A percentile compares a stretch with the other conserved stretches of the same genome.
These are phyloP conservation scores for Hericium erinaceus DNA, from an alignment of 768 basidiomycete genomes.

Conservation along the genomic window DNA sequence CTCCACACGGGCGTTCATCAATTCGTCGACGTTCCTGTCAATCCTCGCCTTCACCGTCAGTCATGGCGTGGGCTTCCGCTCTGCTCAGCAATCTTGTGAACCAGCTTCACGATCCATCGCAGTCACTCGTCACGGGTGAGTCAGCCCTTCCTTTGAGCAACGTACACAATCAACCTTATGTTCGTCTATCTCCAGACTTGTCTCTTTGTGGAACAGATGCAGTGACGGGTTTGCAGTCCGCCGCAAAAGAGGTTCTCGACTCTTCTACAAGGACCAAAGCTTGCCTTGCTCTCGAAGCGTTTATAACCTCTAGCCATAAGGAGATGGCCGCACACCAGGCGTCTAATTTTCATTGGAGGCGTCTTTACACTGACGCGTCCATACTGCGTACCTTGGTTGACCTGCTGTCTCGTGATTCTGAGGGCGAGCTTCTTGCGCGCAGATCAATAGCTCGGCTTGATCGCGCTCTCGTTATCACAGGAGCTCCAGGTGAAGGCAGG, in stretches of 20 bases:
- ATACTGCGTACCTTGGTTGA: slow-evolving; percentile 46
- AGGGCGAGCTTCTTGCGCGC: slow-evolving; percentile 20
- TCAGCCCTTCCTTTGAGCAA: neutral
- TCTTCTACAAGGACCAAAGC: neutral
- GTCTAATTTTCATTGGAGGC: slow-evolving; percentile 43
- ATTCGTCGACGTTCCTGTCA: neutral
- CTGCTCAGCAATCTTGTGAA: neutral
- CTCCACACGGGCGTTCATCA: no score
- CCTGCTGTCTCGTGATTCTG: slow-evolving; percentile 10
- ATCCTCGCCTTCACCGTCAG: slow-evolving; percentile 1
- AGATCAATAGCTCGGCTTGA: slow-evolving; percentile 60
- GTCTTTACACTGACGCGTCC: slow-evolving; percentile 68
- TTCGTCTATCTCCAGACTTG: slow-evolving; percentile 2
- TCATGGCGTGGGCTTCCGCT: slow-evolving; percentile 2
- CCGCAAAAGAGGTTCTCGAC: neutral
- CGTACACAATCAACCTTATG: neutral
- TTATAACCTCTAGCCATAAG: slow-evolving; percentile 41
- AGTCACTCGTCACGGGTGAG: neutral
- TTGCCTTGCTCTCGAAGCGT: slow-evolving; percentile 24
- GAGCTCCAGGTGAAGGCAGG: slow-evolving; percentile 54
- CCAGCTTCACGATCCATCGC: slow-evolving; percentile 6
- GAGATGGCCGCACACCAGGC: slow-evolving; percentile 34
- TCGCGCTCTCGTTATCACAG: slow-evolving; percentile 74
- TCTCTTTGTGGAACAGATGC: slow-evolving; percentile 27
- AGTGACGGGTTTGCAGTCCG: slow-evolving; percentile 7